Conservation (phyloP, 176 grass and related monocot species). For the Ampelocalamus luodianensis region DNA sequence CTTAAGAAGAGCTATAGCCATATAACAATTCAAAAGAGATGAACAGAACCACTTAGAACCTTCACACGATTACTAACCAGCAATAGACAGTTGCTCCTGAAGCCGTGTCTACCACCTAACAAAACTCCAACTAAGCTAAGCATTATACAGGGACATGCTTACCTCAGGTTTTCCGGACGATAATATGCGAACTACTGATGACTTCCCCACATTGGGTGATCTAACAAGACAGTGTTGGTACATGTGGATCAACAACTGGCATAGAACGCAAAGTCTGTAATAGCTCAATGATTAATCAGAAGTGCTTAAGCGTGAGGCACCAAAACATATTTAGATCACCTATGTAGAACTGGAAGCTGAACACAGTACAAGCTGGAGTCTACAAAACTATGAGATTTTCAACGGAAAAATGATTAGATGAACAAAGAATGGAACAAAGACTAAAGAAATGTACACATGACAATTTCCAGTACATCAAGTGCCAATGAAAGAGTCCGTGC, state of each 20-base stretch:
- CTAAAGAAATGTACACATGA: too few species aligned
- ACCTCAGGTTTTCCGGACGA: constrained; percentile 97
- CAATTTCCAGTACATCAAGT: too few species aligned
- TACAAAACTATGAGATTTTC: too few species aligned
- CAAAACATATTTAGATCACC: too few species aligned
- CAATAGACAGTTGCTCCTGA: not conserved
- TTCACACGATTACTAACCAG: not conserved
- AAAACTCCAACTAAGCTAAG: not conserved
- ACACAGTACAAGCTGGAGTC: too few species aligned
- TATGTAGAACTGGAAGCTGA: too few species aligned
- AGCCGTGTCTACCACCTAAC: not conserved
- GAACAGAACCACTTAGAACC: not conserved
- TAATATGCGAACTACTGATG: constrained; percentile 85
- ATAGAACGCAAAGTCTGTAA: constrained; percentile 78
- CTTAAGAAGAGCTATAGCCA: too few species aligned
- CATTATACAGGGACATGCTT: constrained; percentile 12
- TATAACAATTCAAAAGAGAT: not conserved
- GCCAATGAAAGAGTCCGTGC: too few species aligned
- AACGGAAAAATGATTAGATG: too few species aligned
- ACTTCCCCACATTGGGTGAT: constrained; percentile 94
- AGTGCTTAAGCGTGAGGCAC: not conserved
- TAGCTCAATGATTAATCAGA: not conserved
- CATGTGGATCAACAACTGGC: constrained; percentile 90
- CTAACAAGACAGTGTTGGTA: constrained; percentile 85
- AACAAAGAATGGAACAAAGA: too few species aligned